Conservation (phyloP, 495 filamentous ascomycete genomes). For the Venustampulla echinocandica region DNA sequence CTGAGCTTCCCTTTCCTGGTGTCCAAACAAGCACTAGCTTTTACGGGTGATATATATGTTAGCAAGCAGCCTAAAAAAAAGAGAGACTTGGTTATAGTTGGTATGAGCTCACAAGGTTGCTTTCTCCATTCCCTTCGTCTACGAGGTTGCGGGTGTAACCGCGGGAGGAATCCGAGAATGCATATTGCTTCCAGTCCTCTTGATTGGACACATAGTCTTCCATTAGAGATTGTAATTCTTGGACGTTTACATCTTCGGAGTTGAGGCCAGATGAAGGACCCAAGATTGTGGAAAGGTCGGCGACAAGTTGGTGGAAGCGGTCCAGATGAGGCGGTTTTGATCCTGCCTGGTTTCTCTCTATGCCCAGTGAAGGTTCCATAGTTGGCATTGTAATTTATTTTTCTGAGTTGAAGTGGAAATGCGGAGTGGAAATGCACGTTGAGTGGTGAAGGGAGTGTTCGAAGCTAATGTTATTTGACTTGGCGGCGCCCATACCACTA, state of each 20-base stretch:
- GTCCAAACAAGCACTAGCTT: conserved; percentile 87
- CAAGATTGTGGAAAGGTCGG: conserved; percentile 59
- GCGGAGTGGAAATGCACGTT: too few relatives aligned
- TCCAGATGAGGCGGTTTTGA: too few relatives aligned
- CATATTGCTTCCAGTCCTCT: conserved; percentile 64
- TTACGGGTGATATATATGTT: background rate
- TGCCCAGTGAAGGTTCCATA: too few relatives aligned
- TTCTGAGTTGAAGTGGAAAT: too few relatives aligned
- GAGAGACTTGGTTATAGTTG: too few relatives aligned
- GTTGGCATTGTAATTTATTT: too few relatives aligned
- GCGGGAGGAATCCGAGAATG: conserved; percentile 52
- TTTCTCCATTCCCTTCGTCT: conserved; percentile 83
- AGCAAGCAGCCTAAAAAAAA: background rate
- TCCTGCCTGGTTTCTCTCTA: too few relatives aligned
- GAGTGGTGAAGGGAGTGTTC: too few relatives aligned
- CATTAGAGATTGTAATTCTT: conserved; percentile 61
- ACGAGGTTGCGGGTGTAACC: conserved; percentile 84
- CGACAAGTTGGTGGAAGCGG: conserved; percentile 63
- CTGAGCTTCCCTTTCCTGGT: conserved; percentile 71
- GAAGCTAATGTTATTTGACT: too few relatives aligned
- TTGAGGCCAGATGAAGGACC: conserved; percentile 72
- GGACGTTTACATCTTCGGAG: conserved; percentile 68
- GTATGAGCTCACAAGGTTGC: conserved; percentile 79
- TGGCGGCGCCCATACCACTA: too few relatives aligned
- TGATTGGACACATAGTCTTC: conserved; percentile 55